A percentile compares a stretch with the other conserved stretches of the same genome.
These are phyloP conservation scores for Pseudophaeomoniella oleicola DNA, from an alignment of 2,329 filamentous ascomycete species.

Conservation along the genomic window DNA sequence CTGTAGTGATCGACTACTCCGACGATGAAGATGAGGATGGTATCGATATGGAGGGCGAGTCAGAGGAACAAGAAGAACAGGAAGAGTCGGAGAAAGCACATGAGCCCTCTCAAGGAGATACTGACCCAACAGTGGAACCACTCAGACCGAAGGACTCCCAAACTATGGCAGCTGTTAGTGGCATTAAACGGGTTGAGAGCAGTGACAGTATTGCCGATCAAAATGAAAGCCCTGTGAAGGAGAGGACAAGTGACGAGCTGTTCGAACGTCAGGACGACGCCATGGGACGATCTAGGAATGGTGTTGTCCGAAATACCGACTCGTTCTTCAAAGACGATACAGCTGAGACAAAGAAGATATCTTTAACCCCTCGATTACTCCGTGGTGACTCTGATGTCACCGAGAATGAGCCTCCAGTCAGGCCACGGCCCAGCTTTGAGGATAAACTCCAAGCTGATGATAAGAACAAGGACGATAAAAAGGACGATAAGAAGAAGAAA, in stretches of 20 bases:
- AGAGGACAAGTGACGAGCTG: conserved; percentile 51
- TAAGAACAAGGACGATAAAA: conserved; percentile 58
- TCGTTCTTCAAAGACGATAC: conserved; percentile 96
- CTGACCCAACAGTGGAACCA: conserved; percentile 24
- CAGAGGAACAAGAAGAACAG: conserved; percentile 34
- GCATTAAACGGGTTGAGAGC: conserved; percentile 8
- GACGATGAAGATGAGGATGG: conserved; percentile 49
- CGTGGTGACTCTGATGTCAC: conserved; percentile 60
- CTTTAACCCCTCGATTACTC: conserved; percentile 80
- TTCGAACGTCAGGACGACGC: conserved; percentile 38
- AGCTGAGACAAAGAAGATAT: conserved; percentile 93
- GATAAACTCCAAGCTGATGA: conserved; percentile 43
- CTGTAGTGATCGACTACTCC: conserved; percentile 75
- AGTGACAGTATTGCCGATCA: conserved; percentile 7
- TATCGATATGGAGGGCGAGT: conserved; percentile 15
- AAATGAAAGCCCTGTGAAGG: conserved; percentile 16
- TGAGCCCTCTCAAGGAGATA: conserved; percentile 9
- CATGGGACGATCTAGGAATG: conserved; percentile 58
- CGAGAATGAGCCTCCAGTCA: conserved; percentile 62
- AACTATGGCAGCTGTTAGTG: conserved; percentile 17
- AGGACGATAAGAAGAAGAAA: conserved; percentile 65
- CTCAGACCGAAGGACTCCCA: conserved; percentile 26
- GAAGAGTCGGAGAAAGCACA: conserved; percentile 18
- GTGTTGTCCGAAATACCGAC: conserved; percentile 78
- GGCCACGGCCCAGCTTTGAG: conserved; percentile 58